These are phyloP conservation scores for Cynanchum wilfordii DNA, from an alignment of 257 asterid genomes.

Conservation along the genomic window DNA sequence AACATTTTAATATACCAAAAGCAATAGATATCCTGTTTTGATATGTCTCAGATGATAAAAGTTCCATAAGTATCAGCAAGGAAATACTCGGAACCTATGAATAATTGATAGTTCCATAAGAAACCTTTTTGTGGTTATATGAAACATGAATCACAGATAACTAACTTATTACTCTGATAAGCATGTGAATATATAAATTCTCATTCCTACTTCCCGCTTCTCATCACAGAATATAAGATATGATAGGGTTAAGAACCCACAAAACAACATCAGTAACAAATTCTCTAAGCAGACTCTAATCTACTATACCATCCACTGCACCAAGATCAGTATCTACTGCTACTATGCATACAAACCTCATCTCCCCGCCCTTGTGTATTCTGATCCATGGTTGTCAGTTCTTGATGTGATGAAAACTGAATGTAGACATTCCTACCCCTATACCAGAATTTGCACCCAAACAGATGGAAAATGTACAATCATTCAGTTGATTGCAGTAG, in stretches of 20 bases:
- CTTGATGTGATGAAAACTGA: conserved; percentile 98
- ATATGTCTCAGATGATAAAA: neutral
- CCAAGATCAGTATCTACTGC: neutral
- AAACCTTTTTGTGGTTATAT: neutral
- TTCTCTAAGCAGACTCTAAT: neutral
- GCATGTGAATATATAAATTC: neutral
- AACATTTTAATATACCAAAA: neutral
- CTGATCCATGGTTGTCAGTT: conserved; percentile 90
- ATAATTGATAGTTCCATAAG: neutral
- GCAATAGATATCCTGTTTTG: neutral
- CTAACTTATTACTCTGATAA: neutral
- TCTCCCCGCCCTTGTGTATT: conserved; percentile 85
- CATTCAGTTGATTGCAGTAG: neutral
- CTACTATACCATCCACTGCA: neutral
- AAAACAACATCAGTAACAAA: neutral
- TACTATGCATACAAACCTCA: conserved; percentile 56
- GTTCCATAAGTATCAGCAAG: neutral
- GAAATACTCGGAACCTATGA: neutral
- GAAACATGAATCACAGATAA: neutral
- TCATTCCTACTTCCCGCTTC: neutral
- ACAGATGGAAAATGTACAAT: conserved; percentile 3
- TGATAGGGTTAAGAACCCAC: neutral
- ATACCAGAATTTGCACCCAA: conserved; percentile 14
- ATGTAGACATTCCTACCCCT: conserved; percentile 97
- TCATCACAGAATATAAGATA: neutral